Conservation (phyloP, 2,329 filamentous ascomycete species). For the Cadophora gregata region DNA sequence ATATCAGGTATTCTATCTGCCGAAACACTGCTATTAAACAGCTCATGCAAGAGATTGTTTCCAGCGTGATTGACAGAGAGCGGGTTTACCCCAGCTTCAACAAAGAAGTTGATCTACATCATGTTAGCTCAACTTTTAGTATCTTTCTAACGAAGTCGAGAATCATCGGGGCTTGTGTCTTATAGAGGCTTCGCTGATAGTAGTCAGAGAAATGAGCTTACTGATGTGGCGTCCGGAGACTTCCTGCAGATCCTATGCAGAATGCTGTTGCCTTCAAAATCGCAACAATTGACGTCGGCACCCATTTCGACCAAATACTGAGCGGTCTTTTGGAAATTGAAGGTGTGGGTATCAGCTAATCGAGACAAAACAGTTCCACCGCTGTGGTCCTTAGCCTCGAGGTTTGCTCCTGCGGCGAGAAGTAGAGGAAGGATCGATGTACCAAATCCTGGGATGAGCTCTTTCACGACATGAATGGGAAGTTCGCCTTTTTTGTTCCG, state of each 20-base stretch:
- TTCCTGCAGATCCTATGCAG: slow-evolving; percentile 18
- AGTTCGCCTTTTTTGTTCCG: slow-evolving; percentile 22
- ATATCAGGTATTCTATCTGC: background rate
- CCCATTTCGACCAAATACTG: slow-evolving; percentile 26
- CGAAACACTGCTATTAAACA: background rate
- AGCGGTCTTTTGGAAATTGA: slow-evolving; percentile 11
- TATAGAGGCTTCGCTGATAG: background rate
- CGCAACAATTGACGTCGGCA: slow-evolving; percentile 17
- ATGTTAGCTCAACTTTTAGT: background rate
- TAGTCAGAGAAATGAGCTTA: background rate
- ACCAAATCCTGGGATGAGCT: background rate
- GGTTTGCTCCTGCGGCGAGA: slow-evolving; percentile 22
- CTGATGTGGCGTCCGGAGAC: background rate
- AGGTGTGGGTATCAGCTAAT: background rate
- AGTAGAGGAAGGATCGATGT: background rate
- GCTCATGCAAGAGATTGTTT: slow-evolving; percentile 18
- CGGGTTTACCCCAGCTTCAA: slow-evolving; percentile 25
- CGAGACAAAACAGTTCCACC: slow-evolving; percentile 24
- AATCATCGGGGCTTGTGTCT: background rate
- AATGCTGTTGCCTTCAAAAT: slow-evolving; percentile 17
- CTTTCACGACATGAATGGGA: background rate
- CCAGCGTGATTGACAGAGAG: slow-evolving; percentile 18
- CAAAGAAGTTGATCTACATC: slow-evolving; percentile 18
- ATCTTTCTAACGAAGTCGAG: background rate
- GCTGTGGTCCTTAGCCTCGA: slow-evolving; percentile 25